Evolutionary conservation across 495 filamentous ascomycete genomes (phyloP).

Genomic region (Aspergillus panamensis): DNA sequence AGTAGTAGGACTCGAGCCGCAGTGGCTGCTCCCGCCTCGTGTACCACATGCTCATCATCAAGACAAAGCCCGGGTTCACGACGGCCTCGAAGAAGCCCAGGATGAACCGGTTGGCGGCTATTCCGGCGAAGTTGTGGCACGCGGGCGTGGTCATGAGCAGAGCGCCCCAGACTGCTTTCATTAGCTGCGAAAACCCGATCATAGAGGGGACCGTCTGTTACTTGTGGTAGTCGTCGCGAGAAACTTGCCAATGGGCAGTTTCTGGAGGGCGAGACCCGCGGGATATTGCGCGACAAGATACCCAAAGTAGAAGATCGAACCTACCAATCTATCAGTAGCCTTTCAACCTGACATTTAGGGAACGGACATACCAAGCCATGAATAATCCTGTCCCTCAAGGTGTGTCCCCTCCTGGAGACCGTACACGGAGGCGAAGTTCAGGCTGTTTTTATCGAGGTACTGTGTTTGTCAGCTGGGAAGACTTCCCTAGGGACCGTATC

Average conservation of each 20-base stretch:
- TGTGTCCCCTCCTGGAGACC: conserved; percentile 51
- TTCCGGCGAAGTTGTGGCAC: conserved; percentile 41
- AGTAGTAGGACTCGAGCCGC: conserved; percentile 52
- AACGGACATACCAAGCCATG: conserved; percentile 49
- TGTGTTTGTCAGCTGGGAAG: neutral
- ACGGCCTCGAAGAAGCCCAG: conserved; percentile 54
- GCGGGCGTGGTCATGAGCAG: conserved; percentile 41
- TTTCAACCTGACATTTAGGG: neutral
- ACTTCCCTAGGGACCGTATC: neutral
- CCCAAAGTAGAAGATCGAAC: conserved; percentile 57
- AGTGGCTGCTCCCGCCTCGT: conserved; percentile 50
- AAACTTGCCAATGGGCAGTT: conserved; percentile 52
- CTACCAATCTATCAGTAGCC: conserved; percentile 6
- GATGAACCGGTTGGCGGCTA: conserved; percentile 46
- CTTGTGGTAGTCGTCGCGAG: conserved; percentile 37
- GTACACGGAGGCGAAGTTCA: conserved; percentile 60
- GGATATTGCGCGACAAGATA: conserved; percentile 51
- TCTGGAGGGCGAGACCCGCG: conserved; percentile 50
- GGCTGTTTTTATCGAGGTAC: conserved; percentile 53
- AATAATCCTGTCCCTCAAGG: conserved; percentile 53
- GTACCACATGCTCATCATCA: conserved; percentile 59
- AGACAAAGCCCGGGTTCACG: conserved; percentile 55
- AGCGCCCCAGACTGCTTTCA: conserved; percentile 35
- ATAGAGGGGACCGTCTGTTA: conserved; percentile 8
- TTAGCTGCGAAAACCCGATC: neutral